Base-by-base conservation (phyloP, 192 early-diverging fungal species). In the Umbelopsis vinacea region DNA sequence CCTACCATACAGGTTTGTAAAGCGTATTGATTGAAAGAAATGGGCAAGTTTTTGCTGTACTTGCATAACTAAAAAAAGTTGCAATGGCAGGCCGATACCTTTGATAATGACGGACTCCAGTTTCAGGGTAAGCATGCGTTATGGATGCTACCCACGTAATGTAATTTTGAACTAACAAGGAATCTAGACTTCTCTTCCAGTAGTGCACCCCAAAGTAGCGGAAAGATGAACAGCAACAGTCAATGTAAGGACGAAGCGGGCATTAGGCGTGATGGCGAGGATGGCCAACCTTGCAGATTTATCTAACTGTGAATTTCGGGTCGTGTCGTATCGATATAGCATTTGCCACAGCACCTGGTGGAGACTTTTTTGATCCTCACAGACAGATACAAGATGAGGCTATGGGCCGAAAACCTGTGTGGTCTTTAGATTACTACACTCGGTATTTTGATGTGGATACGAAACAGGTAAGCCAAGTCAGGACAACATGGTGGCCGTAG, bases 371-470 rank as follows among this genome's bases (percentile, higher is more conserved):
- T 45, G 76, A 81, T 53, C 52, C 76, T 54, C 60, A 76, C 37
- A 71, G 71, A 40, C 47, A 68, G 38, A 71, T 45, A 37, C 70
- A 52, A 52, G 69, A 33, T 29, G 68, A 63, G 23, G 43, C 63
- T 70, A 57, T 45, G 19, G 73, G 54, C 26, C 78, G 79, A 12
- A 71, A 86, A 9, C 89, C 92, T 9, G 76, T 98, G 21, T 98
- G 96, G 95, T 92, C 91, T 0, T 48, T 95, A 19, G 96, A 93
- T 66, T 98, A 95, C 76, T 99, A 96, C 75, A 75, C 91, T 23
- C 89, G 85, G 70, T 99, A 90, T 71, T 99, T 98, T 79, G 90
- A 98, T 71, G 96, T 99, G 1, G 95, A 99, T 68, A 93, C 95
- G 17, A 79, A 74, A n/a, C 91, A 95, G 78, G 92, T 94, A 79